Evolutionary conservation across 495 filamentous ascomycete species (phyloP), one percentile per base, ranked within the genome.

Genomic region (Hyaloscypha variabilis): DNA sequence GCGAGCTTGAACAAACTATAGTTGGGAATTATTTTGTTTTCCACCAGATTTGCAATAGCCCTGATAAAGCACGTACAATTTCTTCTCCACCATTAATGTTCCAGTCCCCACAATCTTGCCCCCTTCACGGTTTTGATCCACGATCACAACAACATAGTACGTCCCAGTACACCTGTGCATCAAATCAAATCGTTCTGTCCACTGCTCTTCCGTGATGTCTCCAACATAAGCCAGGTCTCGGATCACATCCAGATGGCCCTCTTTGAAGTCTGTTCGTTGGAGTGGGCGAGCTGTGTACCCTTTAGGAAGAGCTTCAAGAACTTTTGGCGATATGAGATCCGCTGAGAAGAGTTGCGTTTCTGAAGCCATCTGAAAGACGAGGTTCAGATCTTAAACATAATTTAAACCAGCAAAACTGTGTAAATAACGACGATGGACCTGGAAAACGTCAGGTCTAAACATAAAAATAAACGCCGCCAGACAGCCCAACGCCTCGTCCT

Each of bases 1-100:
- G 55, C 63, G 1, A 65, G 46, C 59, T 65, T 65, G 46, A 30
- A 59, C 25, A 65, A 53, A 31, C 63, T 65, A 63, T 8, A n/a
- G n/a, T n/a, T 29, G n/a, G 6, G 23, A 53, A 31, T 8, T 52
- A 6, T 24, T 62, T 21, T 53, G 46, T 23, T 14, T 26, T 25
- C 2, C n/a, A 4, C n/a, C n/a, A n/a, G n/a, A n/a, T n/a, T n/a
- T n/a, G n/a, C n/a, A n/a, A n/a, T n/a, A n/a, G n/a, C n/a, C n/a
- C 34, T 13, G 31, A 34, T 13, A 6, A 34, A 8, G 24, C 49
- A 65, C 63, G 50, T 24, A 65, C 63, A 65, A 65, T 25, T 64
- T 64, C 56, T 53, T 65, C 56, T 65, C 63, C 34, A 46, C 42
- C 26, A 60, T 19, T 19, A 65, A 26, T 21, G 63, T 60, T 8